phyloP scores from a whole-genome alignment of 345 rosid genomes.

The Cochlearia excelsa region DNA sequence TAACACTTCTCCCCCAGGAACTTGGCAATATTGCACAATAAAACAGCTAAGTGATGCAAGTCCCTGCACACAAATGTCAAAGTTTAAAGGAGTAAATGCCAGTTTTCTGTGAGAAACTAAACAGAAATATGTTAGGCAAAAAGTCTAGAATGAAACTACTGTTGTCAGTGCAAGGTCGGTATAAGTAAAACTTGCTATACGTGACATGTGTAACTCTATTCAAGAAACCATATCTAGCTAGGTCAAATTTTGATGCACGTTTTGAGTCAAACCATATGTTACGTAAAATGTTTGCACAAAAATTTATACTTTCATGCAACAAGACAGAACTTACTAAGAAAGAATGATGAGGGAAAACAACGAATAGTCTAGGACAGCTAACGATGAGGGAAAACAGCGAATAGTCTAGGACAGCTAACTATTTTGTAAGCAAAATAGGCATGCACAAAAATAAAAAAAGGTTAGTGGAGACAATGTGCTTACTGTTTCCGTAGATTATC shows the following conservation, averaged over 20 bases:
- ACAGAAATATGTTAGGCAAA: constrained; percentile 11
- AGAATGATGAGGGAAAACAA: constrained; percentile 5
- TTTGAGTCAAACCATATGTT: not conserved
- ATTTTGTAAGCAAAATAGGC: constrained; percentile 9
- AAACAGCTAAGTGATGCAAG: constrained; percentile 67
- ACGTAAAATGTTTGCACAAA: constrained; percentile 4
- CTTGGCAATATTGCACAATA: constrained; percentile 66
- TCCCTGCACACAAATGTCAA: constrained; percentile 54
- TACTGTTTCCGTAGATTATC: constrained; percentile 86
- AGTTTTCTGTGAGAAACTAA: constrained; percentile 14
- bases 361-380: constrained; percentile 14
- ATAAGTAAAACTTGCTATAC: not conserved
- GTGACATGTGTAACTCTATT: constrained; percentile 1
- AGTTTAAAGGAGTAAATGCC: constrained; percentile 13
- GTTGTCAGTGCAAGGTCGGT: constrained; percentile 2
- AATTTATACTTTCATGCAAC: constrained; percentile 20
- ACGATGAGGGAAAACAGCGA: not conserved
- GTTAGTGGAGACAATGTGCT: constrained; percentile 26
- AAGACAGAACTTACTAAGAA: constrained; percentile 10
- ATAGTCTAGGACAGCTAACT: constrained; percentile 14
- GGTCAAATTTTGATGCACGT: constrained; percentile 2
- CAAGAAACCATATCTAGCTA: constrained; percentile 16
- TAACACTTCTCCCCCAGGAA: constrained; percentile 70
- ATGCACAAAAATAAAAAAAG: constrained; percentile 5
- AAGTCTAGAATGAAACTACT: constrained; percentile 15